Conservation (phyloP, 2,329 filamentous ascomycete species). For the Claviceps paspali region DNA sequence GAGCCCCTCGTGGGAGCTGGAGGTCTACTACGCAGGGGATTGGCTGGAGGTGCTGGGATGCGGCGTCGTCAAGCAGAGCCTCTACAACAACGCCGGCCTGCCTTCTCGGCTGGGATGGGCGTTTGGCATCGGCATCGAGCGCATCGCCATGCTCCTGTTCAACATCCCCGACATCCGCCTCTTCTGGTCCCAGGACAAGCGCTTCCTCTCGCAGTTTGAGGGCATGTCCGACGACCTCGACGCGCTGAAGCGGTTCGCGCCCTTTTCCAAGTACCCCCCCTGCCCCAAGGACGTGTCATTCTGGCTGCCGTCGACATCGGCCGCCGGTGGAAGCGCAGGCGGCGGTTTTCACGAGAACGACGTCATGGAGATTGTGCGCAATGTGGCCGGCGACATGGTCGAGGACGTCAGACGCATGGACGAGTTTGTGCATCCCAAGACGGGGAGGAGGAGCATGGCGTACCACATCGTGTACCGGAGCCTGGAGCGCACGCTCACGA, state of each 20-base stretch:
- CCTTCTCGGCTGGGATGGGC: conserved; percentile 77
- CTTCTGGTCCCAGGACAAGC: conserved; percentile 78
- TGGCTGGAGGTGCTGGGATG: conserved; percentile 96
- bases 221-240: conserved; percentile 38
- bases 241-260: conserved; percentile 49
- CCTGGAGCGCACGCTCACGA: conserved; percentile 78
- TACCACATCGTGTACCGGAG: conserved; percentile 92
- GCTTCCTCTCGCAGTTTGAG: conserved; percentile 77
- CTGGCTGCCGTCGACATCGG: conserved; percentile 48
- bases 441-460: conserved; percentile 67
- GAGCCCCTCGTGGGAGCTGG: conserved; percentile 86
- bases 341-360: conserved; percentile 78
- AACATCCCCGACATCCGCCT: conserved; percentile 90
- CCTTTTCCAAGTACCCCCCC: conserved; percentile 82
- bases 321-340: conserved; percentile 31
- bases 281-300: conserved; percentile 91
- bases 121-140: conserved; percentile 84
- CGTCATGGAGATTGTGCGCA: conserved; percentile 86
- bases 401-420: conserved; percentile 80
- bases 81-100: conserved; percentile 64
- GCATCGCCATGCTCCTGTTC: conserved; percentile 95
- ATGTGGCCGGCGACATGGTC: conserved; percentile 64
- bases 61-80: conserved; percentile 70
- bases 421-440: conserved; percentile 78
- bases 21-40: conserved; percentile 85